Evolutionary conservation across 2,329 filamentous ascomycete species (phyloP).

Genomic region (Diaporthe ilicicola): DNA sequence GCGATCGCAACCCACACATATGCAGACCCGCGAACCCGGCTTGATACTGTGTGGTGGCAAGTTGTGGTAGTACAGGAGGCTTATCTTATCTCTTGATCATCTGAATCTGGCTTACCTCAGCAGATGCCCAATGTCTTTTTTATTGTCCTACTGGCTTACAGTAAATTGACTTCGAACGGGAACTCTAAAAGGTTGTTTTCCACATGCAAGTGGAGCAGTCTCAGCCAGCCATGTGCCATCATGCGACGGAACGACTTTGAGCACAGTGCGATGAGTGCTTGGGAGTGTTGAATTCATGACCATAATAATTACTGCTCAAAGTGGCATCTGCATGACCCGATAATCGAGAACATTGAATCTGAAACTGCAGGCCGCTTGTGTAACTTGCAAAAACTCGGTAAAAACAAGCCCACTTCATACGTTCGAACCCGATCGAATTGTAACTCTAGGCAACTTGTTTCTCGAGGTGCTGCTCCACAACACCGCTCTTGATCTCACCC

Average conservation of each 20-base stretch:
- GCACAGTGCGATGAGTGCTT: background rate
- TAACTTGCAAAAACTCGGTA: background rate
- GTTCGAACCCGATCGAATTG: background rate
- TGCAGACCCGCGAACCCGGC: background rate
- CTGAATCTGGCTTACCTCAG: background rate
- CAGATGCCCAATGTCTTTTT: background rate
- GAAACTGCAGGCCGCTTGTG: no score
- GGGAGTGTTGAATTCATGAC: no score
- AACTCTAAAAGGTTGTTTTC: no score
- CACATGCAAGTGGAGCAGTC: background rate
- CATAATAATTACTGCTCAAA: background rate
- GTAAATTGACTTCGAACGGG: no score
- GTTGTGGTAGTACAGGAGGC: background rate
- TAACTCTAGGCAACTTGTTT: background rate
- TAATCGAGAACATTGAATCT: no score
- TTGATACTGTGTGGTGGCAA: background rate
- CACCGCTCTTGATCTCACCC: background rate
- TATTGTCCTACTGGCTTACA: background rate
- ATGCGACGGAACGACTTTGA: background rate
- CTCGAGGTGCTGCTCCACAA: slow-evolving; percentile 7
- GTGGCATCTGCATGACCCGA: background rate
- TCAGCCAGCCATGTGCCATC: background rate
- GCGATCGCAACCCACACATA: no score
- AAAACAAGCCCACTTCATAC: background rate
- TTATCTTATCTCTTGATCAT: slow-evolving; percentile 8